These are phyloP conservation scores for Rhodocollybia butyracea DNA, from an alignment of 768 basidiomycete genomes.

Conservation along the genomic window DNA sequence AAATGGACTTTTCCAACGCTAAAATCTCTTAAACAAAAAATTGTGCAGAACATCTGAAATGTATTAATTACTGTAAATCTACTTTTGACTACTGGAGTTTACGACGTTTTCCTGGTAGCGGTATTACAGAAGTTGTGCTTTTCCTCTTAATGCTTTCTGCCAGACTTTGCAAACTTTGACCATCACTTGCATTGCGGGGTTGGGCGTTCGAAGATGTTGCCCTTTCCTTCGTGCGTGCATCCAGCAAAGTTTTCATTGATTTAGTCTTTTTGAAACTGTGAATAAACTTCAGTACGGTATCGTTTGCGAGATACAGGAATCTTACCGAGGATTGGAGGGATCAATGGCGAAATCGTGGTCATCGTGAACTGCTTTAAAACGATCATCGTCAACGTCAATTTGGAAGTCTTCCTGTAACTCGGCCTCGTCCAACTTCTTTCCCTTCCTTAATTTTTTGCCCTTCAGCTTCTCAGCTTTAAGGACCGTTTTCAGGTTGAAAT, in stretches of 20 bases:
- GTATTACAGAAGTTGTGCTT: slow-evolving; percentile 31
- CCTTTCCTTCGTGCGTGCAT: slow-evolving; percentile 71
- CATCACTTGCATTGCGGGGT: slow-evolving; percentile 13
- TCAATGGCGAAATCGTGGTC: slow-evolving; percentile 94
- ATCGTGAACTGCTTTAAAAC: slow-evolving; percentile 86
- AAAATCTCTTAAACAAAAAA: slow-evolving; percentile 59
- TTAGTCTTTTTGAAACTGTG: slow-evolving; percentile 89
- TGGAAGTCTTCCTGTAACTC: slow-evolving; percentile 80
- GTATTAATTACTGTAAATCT: background rate
- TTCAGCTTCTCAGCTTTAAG: slow-evolving; percentile 80
- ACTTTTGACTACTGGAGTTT: slow-evolving; percentile 24
- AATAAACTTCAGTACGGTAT: slow-evolving; percentile 8
- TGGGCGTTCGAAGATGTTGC: slow-evolving; percentile 17
- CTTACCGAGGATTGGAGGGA: slow-evolving; percentile 92
- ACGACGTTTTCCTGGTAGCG: slow-evolving; percentile 36
- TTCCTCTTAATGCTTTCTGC: slow-evolving; percentile 90
- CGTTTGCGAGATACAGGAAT: slow-evolving; percentile 11
- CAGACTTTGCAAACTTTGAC: slow-evolving; percentile 54
- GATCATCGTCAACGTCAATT: slow-evolving; percentile 81
- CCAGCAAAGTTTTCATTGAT: slow-evolving; percentile 80
- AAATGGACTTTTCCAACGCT: slow-evolving; percentile 91
- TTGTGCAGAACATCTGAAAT: background rate
- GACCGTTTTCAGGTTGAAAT: slow-evolving; percentile 90
- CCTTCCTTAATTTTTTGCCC: slow-evolving; percentile 40
- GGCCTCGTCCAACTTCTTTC: slow-evolving; percentile 47